Base-by-base conservation (phyloP, 1,139 yeast species). In the Suhomyces bokatorum region DNA sequence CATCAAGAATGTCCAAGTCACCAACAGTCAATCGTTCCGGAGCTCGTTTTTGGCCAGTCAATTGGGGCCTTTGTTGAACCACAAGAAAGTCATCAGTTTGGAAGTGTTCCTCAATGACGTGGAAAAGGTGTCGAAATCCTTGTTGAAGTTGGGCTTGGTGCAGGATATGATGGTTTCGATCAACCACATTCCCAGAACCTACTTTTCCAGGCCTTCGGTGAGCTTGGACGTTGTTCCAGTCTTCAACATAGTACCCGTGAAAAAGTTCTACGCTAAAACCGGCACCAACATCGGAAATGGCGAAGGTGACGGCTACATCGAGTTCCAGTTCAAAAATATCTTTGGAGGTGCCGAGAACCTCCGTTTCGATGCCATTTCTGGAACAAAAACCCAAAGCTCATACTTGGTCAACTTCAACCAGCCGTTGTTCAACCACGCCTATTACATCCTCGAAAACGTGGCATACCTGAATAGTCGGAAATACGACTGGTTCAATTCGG, bases 231-330 rank as follows among this genome's bases (percentile, higher is more conserved):
- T 86, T 12, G 73, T 76, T 0, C 85, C 90, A 0, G 73, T 75
- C n/a, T 64, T 86, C 48, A 75, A 78, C 43, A 54, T 85, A 2
- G 49, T 73, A 11, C 95, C 95, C 0, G 76, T 78, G 2, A 84
- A 85, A 53, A 75, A 72, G 53, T 85, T 87, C 58, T 78, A 78
- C 49, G 90, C 95, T 48, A 85, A 85, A 57, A 87, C 96, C 2
- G 97, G 97, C n/a, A 91, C 97, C 6, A 90, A 87, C 63, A 80
- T 91, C 4, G 97, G 97, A 2, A 91, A 91, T 59, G 95, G 96
- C 24, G 97, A 90, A 69, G 98, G 97, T 26, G 95, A 87, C 60
- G 97, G 97, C 1, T 88, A 89, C 58, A 75, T 89, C 37, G 85
- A 86, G 40, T 78, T 87, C 49, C 90, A 85, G 59, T 70, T 86